Conservation (phyloP, 768 basidiomycete species). For the Leccinum obscurum region DNA sequence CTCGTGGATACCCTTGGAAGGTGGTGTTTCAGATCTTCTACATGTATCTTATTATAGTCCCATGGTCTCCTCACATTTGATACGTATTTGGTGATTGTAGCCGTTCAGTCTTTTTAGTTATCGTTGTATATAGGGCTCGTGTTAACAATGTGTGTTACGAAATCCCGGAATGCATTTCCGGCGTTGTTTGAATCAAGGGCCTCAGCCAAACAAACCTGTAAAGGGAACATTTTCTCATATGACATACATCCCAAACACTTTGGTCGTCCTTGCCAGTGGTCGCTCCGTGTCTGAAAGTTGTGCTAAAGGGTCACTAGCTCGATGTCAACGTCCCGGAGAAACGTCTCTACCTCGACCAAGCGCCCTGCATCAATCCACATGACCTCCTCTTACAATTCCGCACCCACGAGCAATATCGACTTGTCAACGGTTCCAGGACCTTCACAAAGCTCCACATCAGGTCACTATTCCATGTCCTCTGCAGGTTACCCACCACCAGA, state of each 20-base stretch:
- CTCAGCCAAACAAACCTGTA: slow-evolving; percentile 17
- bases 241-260: background rate
- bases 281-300: background rate
- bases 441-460: slow-evolving; percentile 24
- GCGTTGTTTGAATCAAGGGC: slow-evolving; percentile 19
- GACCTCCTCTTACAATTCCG: slow-evolving; percentile 4
- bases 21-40: background rate
- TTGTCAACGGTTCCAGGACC: slow-evolving; percentile 16
- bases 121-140: background rate
- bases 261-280: too few relatives aligned
- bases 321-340: slow-evolving; percentile 34
- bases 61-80: slow-evolving; percentile 1
- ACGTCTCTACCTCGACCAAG: slow-evolving; percentile 17
- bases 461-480: slow-evolving; percentile 21
- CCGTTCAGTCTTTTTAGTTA: background rate
- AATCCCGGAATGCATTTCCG: slow-evolving; percentile 1
- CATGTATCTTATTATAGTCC: slow-evolving; percentile 3
- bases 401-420: slow-evolving; percentile 16
- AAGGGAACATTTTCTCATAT: slow-evolving; percentile 21
- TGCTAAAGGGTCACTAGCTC: background rate
- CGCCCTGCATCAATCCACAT: slow-evolving; percentile 15
- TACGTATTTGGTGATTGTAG: background rate
- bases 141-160: background rate
- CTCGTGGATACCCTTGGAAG: background rate
- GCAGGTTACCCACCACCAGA: slow-evolving; percentile 16